These are phyloP conservation scores for Flaveria bidentis DNA, from an alignment of 129 eudicot genomes.

Conservation along the genomic window DNA sequence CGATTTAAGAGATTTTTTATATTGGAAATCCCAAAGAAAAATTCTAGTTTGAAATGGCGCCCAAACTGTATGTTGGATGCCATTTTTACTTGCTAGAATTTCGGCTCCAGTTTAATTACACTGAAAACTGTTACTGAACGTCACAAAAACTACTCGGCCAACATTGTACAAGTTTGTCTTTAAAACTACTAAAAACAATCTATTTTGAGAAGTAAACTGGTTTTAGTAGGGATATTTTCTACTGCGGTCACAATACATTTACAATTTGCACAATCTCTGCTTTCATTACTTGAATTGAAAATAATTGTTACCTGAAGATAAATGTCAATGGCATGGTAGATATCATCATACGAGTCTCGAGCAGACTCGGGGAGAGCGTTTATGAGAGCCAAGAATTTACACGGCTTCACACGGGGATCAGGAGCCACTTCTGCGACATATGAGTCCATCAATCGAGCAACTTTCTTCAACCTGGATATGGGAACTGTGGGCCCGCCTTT, in stretches of 20 bases:
- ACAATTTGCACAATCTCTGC: neutral
- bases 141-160: neutral
- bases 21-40: neutral
- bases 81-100: neutral
- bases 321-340: conserved; percentile 64
- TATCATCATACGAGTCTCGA: conserved; percentile 58
- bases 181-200: neutral
- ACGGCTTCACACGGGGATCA: conserved; percentile 68
- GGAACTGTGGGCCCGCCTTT: conserved; percentile 29
- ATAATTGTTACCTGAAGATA: conserved; percentile 60
- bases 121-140: neutral
- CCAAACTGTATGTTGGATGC: neutral
- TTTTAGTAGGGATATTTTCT: neutral
- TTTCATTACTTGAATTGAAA: neutral
- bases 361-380: conserved; percentile 67
- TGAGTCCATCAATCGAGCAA: conserved; percentile 55
- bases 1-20: no score
- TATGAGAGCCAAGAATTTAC: conserved; percentile 58
- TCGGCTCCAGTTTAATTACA: neutral
- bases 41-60: neutral
- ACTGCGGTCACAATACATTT: no score
- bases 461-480: conserved; percentile 44
- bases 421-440: conserved; percentile 88
- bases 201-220: neutral
- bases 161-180: no score